Base-by-base conservation (phyloP, 306 rosid genomes). In the Hippophae rhamnoides region DNA sequence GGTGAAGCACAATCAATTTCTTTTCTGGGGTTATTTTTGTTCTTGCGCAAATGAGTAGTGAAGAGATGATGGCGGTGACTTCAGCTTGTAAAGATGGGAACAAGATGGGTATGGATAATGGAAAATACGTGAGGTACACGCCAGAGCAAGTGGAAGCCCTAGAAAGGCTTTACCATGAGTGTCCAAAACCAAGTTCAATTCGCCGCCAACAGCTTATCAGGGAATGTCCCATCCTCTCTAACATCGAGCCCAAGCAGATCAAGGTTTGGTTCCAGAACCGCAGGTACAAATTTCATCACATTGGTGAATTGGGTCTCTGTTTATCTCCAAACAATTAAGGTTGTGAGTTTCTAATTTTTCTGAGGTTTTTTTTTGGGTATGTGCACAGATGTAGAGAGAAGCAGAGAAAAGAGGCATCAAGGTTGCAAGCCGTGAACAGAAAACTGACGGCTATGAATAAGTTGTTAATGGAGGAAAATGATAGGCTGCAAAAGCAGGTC, bases 241-340 rank as follows among this genome's bases (percentile, higher is more conserved):
- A 92, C 70, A 92, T 92, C 66, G 99, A 92, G 65, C 89, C 96
- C 9, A 92, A 88, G 60, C 99, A 92, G 95, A 83, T 92, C 95
- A 92, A 92, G 71, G 99, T 92, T 71, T 92, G 99, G 99, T 92
- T 92, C 65, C 99, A 92, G 60, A 92, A 92, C 64, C 76, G 99
- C 62, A 85, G 99, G 98, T 90, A 57, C 40, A 40, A 5, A 7
- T 31, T 31, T 31, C 38, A 31, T 31, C 38, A 31, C 5, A 50
- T 44, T 43, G 12, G 5, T 26, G 23, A 3, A 14, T 18, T 14
- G 54, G 2, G 9, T 42, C 5, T 43, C 14, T 45, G 52, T 56
- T 44, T 2, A 14, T 61, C 5, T 6, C 0, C 3, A 47, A 41
- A 9, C 57, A 27, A 63, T 27, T 23, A 7, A 44, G 1, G 41